These are phyloP conservation scores for Mycena filopes DNA, from an alignment of 768 basidiomycete genomes.

Conservation along the genomic window DNA sequence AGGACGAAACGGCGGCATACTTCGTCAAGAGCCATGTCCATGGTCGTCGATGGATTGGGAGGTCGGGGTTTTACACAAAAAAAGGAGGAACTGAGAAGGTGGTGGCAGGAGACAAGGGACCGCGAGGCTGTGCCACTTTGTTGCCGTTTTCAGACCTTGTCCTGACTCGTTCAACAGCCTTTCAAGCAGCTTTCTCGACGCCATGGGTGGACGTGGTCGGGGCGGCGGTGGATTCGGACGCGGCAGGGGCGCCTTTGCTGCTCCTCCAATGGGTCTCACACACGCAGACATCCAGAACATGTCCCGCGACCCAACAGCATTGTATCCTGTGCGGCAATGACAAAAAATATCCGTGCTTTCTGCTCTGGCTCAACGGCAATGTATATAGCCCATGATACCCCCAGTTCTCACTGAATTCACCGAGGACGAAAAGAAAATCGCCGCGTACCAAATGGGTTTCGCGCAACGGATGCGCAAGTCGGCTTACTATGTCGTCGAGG, in stretches of 20 bases:
- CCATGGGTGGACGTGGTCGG: constrained; percentile 62
- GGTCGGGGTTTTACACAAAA: constrained; percentile 28
- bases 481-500: constrained; percentile 80
- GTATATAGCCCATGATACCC: constrained; percentile 67
- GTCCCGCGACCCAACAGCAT: constrained; percentile 77
- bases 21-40: constrained; percentile 90
- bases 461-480: constrained; percentile 73
- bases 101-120: constrained; percentile 46
- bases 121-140: constrained; percentile 11
- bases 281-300: constrained; percentile 83
- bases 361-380: constrained; percentile 35
- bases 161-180: constrained; percentile 21
- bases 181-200: not conserved
- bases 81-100: constrained; percentile 30
- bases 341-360: constrained; percentile 30
- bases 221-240: constrained; percentile 67
- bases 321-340: constrained; percentile 81
- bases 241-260: constrained; percentile 46
- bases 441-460: constrained; percentile 75
- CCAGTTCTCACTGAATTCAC: constrained; percentile 77
- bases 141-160: not conserved
- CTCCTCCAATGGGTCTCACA: constrained; percentile 83
- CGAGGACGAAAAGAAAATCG: constrained; percentile 72
- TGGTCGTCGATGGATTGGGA: constrained; percentile 43
- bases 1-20: constrained; percentile 52